Conservation (phyloP, 192 early-diverging fungal species). For the Dissophora ornata region DNA sequence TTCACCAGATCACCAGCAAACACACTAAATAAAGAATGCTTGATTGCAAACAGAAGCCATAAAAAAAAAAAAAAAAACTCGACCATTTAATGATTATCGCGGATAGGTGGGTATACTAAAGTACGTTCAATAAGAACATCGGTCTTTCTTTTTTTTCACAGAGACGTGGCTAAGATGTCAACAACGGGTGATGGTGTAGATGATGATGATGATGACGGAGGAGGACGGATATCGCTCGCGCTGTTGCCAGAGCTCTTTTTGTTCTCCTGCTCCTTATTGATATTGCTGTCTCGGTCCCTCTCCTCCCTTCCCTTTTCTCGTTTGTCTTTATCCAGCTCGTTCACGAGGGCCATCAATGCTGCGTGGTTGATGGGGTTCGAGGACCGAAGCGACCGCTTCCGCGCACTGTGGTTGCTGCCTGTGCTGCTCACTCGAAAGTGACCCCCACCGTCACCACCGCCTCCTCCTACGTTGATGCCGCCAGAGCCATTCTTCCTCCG, state of each 20-base stretch:
- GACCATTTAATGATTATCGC: too few relatives aligned
- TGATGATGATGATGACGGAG: background rate
- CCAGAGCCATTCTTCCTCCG: conserved; percentile 13
- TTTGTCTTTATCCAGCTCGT: conserved; percentile 46
- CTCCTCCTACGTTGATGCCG: too few relatives aligned
- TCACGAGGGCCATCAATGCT: conserved; percentile 44
- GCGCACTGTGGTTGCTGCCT: conserved; percentile 14
- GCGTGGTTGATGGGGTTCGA: conserved; percentile 41
- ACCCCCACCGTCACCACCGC: conserved; percentile 8
- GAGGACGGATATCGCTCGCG: too few relatives aligned
- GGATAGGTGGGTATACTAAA: too few relatives aligned
- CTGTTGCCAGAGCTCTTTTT: background rate
- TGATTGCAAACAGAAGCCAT: background rate
- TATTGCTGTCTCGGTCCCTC: too few relatives aligned
- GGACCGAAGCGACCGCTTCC: conserved; percentile 39
- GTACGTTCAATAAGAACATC: too few relatives aligned
- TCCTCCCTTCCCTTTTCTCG: conserved; percentile 16
- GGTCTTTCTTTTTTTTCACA: conserved; percentile 2
- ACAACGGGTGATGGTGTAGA: background rate
- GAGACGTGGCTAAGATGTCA: conserved; percentile 5
- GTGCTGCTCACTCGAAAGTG: conserved; percentile 19
- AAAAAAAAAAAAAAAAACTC: too few relatives aligned
- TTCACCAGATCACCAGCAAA: background rate
- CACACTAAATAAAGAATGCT: conserved; percentile 4
- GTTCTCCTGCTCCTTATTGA: conserved; percentile 7